A percentile compares a stretch with the other conserved stretches of the same genome.
Evolutionary conservation across 139 green algal genomes (phyloP).

Genomic region (Coelastrella sp.): DNA sequence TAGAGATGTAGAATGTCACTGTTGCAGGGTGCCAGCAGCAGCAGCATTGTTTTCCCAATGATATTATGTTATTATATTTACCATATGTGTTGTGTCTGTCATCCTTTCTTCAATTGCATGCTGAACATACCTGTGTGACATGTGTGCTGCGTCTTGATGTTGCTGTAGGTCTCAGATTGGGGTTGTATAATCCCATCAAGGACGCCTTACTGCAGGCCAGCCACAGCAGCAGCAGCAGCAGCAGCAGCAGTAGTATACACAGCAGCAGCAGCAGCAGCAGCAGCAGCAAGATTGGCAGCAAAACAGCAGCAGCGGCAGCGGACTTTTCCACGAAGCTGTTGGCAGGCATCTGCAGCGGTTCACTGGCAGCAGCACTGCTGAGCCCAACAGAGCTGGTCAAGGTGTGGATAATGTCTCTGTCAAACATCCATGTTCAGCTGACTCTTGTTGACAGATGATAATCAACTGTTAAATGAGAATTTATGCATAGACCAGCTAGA

Average conservation of each 20-base stretch:
- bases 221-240: slow-evolving; percentile 9
- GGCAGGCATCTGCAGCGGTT: slow-evolving; percentile 77
- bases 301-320: slow-evolving; percentile 11
- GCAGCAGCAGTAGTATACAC: slow-evolving; percentile 1
- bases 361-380: slow-evolving; percentile 74
- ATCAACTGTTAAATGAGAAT: not conserved
- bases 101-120: not conserved
- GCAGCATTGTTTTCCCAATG: too few species aligned
- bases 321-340: slow-evolving; percentile 66
- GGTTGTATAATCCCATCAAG: slow-evolving; percentile 85
- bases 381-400: slow-evolving; percentile 91
- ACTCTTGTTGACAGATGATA: not conserved
- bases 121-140: not conserved
- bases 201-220: slow-evolving; percentile 17
- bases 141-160: not conserved
- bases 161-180: slow-evolving; percentile 75
- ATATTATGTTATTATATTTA: too few species aligned
- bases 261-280: slow-evolving; percentile 27
- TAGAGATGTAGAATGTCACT: too few species aligned
- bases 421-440: not conserved
- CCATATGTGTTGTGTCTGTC: too few species aligned
- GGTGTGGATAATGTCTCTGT: slow-evolving; percentile 27
- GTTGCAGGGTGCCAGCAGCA: too few species aligned
- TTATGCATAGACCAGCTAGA: not conserved
- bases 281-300: slow-evolving; percentile 3